These are phyloP conservation scores for Vitis hybrid DNA, from an alignment of 177 flowering plant species.

Conservation along the genomic window DNA sequence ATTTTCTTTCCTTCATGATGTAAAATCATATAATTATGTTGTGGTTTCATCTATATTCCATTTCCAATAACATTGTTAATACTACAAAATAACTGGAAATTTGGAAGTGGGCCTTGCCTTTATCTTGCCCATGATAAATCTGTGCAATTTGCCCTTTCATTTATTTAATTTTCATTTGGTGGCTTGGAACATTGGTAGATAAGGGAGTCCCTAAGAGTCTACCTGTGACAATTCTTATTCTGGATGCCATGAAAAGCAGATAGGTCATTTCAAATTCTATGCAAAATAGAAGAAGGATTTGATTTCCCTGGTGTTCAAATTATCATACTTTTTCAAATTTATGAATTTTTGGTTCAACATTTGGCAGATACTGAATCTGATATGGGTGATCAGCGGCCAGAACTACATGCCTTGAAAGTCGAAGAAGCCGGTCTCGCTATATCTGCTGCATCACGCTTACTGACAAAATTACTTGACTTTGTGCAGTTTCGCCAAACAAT, in stretches of 20 bases:
- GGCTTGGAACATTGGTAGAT: too few species aligned
- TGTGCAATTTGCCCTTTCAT: too few species aligned
- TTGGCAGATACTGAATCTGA: constrained; percentile 41
- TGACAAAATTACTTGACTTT: constrained; percentile 58
- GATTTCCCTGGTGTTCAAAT: too few species aligned
- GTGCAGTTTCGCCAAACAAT: constrained; percentile 38
- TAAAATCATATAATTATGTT: neutral
- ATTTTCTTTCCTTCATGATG: neutral
- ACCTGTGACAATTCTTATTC: too few species aligned
- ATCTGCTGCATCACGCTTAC: constrained; percentile 64
- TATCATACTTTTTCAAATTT: neutral
- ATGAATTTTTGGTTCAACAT: neutral
- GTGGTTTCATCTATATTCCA: neutral
- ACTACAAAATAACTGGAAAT: too few species aligned
- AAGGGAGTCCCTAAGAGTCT: too few species aligned
- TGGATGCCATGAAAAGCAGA: too few species aligned
- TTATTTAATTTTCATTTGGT: too few species aligned
- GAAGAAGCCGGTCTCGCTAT: constrained; percentile 79
- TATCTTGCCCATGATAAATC: too few species aligned
- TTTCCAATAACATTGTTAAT: neutral
- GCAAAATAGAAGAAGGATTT: too few species aligned
- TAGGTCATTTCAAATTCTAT: too few species aligned
- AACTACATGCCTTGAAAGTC: constrained; percentile 38
- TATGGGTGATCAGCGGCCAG: constrained; percentile 35
- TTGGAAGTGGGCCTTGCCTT: too few species aligned